Base-by-base conservation (phyloP, 805 yeast genomes). In the Suhomyces sp. region DNA sequence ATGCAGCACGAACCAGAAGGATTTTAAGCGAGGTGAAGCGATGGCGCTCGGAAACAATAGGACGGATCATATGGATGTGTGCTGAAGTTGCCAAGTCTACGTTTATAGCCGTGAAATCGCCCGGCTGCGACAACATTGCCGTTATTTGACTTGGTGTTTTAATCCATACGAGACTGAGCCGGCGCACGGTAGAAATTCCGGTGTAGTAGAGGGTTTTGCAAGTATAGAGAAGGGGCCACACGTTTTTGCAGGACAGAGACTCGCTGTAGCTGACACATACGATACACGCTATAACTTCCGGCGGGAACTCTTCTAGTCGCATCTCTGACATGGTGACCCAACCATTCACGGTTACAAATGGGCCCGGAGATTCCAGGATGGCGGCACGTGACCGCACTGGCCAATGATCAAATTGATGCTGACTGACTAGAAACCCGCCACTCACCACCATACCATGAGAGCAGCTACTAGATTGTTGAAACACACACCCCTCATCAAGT, bases 401-500 rank as follows among this genome's bases (percentile, higher is more conserved):
- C 41, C 41, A 17, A 37, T 37, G 41, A 37, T 37, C 41, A 37
- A 37, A 37, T 13, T 13, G 5, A 17, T 3, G 3, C 21, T 3
- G 21, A 37, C 31, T 12, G 13, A 27, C 31, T 24, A 8, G 21
- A 37, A 37, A 4, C 35, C 35, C 20, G 22, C 41, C 17, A 37
- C 41, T 27, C 2, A 37, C 22, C 22, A 37, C n/a, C 33, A 22
- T 13, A 44, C 15, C 40, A 75, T 75, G 79, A 74, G 63, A 60
- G 59, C 64, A 43, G 57, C 73, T 19, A 53, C 63, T 24, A 60
- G 66, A 49, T 60, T 73, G 54, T 62, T 72, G 49, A 67, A 73
- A 58, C 79, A 81, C 64, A 75, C 78, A 21, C 97, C 96, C 13
- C 75, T 84, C 67, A 93, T 93, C 72, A 87, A 86, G 64, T 93